These are phyloP conservation scores for Chenopodium album DNA, from an alignment of 148 eudicot species.

Conservation along the genomic window DNA sequence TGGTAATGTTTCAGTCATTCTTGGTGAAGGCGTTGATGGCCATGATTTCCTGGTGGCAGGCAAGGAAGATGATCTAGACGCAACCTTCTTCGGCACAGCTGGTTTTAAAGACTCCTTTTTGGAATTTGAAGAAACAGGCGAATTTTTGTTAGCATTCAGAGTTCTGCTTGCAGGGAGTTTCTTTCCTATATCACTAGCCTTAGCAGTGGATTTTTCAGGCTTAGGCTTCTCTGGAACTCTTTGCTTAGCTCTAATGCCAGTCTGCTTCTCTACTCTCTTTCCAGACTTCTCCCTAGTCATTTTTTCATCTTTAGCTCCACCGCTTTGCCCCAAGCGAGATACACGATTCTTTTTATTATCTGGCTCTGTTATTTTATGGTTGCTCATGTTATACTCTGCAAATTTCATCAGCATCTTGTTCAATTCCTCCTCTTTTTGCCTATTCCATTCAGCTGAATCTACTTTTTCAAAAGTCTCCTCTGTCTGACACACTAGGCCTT, in stretches of 20 bases:
- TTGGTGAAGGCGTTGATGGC: slow-evolving; percentile 77
- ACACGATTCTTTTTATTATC: slow-evolving; percentile 36
- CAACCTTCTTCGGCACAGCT: slow-evolving; percentile 53
- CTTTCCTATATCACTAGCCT: slow-evolving; percentile 34
- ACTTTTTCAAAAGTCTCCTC: slow-evolving; percentile 57
- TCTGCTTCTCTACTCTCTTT: slow-evolving; percentile 63
- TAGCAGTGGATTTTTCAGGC: slow-evolving; percentile 46
- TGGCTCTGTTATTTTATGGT: slow-evolving; percentile 37
- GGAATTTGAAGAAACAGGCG: slow-evolving; percentile 38
- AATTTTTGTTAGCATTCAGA: slow-evolving; percentile 43
- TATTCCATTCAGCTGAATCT: slow-evolving; percentile 83
- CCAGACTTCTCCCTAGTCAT: slow-evolving; percentile 41
- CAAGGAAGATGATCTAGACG: slow-evolving; percentile 53
- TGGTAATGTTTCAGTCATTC: slow-evolving; percentile 52
- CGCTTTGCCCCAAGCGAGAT: slow-evolving; percentile 40
- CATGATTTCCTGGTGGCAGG: slow-evolving; percentile 82
- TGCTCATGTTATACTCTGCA: slow-evolving; percentile 56
- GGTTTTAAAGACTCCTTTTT: slow-evolving; percentile 60
- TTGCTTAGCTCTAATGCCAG: slow-evolving; percentile 45
- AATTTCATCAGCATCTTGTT: slow-evolving; percentile 78
- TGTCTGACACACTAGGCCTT: slow-evolving; percentile 29
- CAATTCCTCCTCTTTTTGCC: slow-evolving; percentile 80
- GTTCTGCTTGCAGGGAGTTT: slow-evolving; percentile 39
- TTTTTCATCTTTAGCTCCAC: slow-evolving; percentile 48
- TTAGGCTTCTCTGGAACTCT: slow-evolving; percentile 61